Evolutionary conservation across 805 yeast genomes (phyloP).

Genomic region (Myxozyma udenii): DNA sequence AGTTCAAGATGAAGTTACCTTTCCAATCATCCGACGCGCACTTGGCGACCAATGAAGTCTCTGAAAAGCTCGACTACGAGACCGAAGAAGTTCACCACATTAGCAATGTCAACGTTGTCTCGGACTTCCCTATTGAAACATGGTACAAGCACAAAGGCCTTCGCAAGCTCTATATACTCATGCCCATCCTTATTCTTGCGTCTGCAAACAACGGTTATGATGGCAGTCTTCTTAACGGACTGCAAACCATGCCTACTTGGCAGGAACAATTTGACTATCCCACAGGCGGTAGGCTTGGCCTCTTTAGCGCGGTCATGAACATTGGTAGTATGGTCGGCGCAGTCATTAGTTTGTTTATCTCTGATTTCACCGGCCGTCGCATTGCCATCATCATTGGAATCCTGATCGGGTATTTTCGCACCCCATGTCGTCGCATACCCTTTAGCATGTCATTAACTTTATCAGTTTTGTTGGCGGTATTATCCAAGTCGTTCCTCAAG

Average conservation of each 20-base stretch:
- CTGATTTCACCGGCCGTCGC: slow-evolving; percentile 8
- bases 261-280: slow-evolving; percentile 10
- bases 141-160: slow-evolving; percentile 1
- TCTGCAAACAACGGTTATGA: slow-evolving; percentile 11
- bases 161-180: slow-evolving; percentile 17
- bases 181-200: background rate
- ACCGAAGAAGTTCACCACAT: background rate
- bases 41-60: too few relatives aligned
- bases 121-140: background rate
- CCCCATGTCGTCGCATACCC: background rate
- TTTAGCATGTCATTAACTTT: background rate
- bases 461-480: background rate
- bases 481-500: background rate
- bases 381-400: slow-evolving; percentile 1
- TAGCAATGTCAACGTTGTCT: background rate
- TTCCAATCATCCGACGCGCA: too few relatives aligned
- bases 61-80: too few relatives aligned
- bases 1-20: too few relatives aligned
- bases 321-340: slow-evolving; percentile 6
- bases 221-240: slow-evolving; percentile 14
- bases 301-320: slow-evolving; percentile 10
- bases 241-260: slow-evolving; percentile 15
- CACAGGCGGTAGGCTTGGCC: slow-evolving; percentile 17
- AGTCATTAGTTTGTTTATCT: background rate
- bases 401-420: slow-evolving; percentile 4